Base-by-base conservation (phyloP, 257 asterid species). In the Solanum stenotomum region DNA sequence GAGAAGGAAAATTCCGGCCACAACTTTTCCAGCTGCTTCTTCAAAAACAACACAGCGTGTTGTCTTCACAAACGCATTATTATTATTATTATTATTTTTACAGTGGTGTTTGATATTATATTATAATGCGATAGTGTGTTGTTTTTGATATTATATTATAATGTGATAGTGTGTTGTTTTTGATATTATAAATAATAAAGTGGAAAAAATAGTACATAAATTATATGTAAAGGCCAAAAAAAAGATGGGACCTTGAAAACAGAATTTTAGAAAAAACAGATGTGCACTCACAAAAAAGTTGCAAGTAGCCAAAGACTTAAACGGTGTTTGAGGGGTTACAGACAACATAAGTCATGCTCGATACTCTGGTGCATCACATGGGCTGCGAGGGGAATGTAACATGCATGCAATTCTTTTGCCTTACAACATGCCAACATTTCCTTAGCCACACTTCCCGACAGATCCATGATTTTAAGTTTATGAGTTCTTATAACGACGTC, bases 291-390 rank as follows among this genome's bases (percentile, higher is more conserved):
- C 91, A 87, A 90, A 88, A 91, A 90, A 72, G 85, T 91, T 90
- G 93, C 92, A 93, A 91, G 91, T 89, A 90, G 94, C 90, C 91
- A 90, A 93, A 88, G 59, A 11, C 87, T 71, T 18, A 68, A 67
- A 86, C 71, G 88, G 88, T 86, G 71, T 89, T 90, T 92, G 94
- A 56, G 88, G 93, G 90, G 84, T 90, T 89, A 83, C 89, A 89
- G 94, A 90, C 95, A 95, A 91, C 94, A 90, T 67, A 90, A 89
- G 91, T 92, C 92, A 79, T 92, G 93, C 91, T 93, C 88, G 72
- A 89, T 91, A 89, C 92, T 89, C 91, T n/a, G 90, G 86, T 90
- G 91, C 91, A 91, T 96, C 98, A 95, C 98, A 93, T 96, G 96
- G 91, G 92, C 86, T 92, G 92, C n/a, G 92, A 87, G 67, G 85